These are phyloP conservation scores for Backusella mclennaniae DNA, from an alignment of 192 early-diverging fungal genomes.

Conservation along the genomic window DNA sequence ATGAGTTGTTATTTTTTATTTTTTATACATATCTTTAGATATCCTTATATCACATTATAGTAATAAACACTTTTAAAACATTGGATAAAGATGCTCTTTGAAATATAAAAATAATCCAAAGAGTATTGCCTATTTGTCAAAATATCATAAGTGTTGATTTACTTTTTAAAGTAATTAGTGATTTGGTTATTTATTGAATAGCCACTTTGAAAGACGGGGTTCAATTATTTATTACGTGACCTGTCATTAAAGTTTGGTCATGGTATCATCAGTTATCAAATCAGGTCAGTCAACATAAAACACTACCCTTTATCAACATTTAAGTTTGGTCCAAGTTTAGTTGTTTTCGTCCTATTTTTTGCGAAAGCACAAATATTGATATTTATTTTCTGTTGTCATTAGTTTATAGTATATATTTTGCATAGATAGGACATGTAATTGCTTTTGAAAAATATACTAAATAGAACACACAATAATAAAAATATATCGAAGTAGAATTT, in stretches of 20 bases:
- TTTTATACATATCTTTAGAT: neutral
- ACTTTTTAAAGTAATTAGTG: neutral
- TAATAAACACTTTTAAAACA: too few species aligned
- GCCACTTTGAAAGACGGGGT: neutral
- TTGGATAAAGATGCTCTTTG: too few species aligned
- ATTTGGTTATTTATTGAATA: neutral
- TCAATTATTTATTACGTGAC: neutral
- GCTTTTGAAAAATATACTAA: too few species aligned
- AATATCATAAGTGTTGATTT: neutral
- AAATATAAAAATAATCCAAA: too few species aligned
- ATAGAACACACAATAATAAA: too few species aligned
- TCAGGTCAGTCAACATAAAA: neutral
- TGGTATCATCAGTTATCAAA: neutral
- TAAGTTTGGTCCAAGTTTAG: neutral
- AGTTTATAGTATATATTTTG: neutral
- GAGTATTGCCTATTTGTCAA: neutral
- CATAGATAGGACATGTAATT: neutral
- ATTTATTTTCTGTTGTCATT: neutral
- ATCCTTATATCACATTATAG: neutral
- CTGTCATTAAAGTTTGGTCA: neutral
- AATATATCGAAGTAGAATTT: too few species aligned
- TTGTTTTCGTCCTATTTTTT: neutral
- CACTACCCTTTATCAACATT: neutral
- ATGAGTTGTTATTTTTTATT: too few species aligned
- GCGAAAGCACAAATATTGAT: neutral